A percentile compares a stretch with the other conserved stretches of the same genome.
Evolutionary conservation across 805 yeast species (phyloP).

Genomic region (Saccharomycopsis microspora): DNA sequence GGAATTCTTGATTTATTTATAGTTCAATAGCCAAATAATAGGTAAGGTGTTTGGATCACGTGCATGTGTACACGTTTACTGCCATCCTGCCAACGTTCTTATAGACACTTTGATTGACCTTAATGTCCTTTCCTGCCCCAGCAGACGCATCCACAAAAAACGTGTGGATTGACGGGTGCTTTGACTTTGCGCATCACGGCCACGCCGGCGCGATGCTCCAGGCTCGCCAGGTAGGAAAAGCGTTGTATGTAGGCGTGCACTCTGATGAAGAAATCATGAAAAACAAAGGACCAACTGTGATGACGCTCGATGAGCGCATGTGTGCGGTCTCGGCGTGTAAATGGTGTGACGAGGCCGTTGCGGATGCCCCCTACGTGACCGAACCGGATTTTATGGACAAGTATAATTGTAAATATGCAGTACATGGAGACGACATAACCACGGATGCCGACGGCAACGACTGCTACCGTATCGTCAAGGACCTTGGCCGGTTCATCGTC

Average conservation of each 20-base stretch:
- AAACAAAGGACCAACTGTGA: conserved; percentile 92
- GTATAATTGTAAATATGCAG: conserved; percentile 77
- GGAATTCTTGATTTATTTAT: too few relatives aligned
- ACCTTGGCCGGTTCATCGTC: conserved; percentile 75
- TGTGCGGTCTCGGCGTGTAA: conserved; percentile 83
- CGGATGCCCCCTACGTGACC: conserved; percentile 89
- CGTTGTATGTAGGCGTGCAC: conserved; percentile 80
- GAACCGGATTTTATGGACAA: conserved; percentile 68
- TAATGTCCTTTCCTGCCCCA: conserved; percentile 12
- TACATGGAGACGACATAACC: conserved; percentile 96
- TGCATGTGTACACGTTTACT: too few relatives aligned
- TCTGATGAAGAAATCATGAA: conserved; percentile 73
- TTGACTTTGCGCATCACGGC: conserved; percentile 94
- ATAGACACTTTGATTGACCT: not conserved
- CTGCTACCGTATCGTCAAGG: conserved; percentile 77
- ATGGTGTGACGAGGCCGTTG: conserved; percentile 69
- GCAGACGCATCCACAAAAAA: conserved; percentile 24
- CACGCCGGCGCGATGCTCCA: conserved; percentile 96
- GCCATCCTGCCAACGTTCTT: too few relatives aligned
- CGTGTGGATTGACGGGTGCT: conserved; percentile 97
- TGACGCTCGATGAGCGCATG: conserved; percentile 69
- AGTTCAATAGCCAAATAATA: too few relatives aligned
- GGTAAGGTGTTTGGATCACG: too few relatives aligned
- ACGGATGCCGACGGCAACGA: conserved; percentile 94
- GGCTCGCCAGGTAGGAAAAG: conserved; percentile 74